Evolutionary conservation across 106 monocot species (phyloP).

Genomic region (Hemerocallis citrina): DNA sequence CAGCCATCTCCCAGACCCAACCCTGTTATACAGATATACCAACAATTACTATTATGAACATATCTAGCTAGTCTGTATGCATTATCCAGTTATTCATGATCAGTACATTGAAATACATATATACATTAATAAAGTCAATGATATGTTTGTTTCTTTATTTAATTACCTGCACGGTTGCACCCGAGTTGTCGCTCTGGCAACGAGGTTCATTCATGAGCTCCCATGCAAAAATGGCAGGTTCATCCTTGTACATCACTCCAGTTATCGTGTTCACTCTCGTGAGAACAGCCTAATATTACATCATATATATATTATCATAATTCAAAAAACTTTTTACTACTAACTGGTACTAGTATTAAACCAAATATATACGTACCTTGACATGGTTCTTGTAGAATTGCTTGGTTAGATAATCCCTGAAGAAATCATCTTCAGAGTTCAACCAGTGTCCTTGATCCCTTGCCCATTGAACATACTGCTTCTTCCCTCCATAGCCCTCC

Average conservation of each 20-base stretch:
- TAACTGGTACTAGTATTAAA: no score
- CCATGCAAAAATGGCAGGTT: conserved; percentile 26
- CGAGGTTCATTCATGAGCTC: conserved; percentile 26
- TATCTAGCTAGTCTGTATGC: neutral
- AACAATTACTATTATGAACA: no score
- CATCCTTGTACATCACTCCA: conserved; percentile 12
- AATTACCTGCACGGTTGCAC: neutral
- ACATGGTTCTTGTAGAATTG: conserved; percentile 51
- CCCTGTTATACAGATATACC: conserved; percentile 16
- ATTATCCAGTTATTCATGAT: neutral
- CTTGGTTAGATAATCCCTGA: conserved; percentile 33
- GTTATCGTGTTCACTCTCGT: conserved; percentile 10
- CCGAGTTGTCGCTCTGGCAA: conserved; percentile 12
- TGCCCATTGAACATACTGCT: conserved; percentile 65
- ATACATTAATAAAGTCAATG: neutral
- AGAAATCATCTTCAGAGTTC: conserved; percentile 48
- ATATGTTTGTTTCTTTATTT: neutral
- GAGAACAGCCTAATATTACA: conserved; percentile 1
- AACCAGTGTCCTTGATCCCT: conserved; percentile 21
- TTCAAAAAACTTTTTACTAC: neutral
- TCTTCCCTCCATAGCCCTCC: conserved; percentile 49
- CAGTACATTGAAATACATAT: no score
- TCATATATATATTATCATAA: neutral
- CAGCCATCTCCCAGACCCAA: conserved; percentile 56
- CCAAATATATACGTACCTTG: no score